These are phyloP conservation scores for Phytophthora foliorum DNA, from an alignment of 352 stramenopile genomes.

Conservation along the genomic window DNA sequence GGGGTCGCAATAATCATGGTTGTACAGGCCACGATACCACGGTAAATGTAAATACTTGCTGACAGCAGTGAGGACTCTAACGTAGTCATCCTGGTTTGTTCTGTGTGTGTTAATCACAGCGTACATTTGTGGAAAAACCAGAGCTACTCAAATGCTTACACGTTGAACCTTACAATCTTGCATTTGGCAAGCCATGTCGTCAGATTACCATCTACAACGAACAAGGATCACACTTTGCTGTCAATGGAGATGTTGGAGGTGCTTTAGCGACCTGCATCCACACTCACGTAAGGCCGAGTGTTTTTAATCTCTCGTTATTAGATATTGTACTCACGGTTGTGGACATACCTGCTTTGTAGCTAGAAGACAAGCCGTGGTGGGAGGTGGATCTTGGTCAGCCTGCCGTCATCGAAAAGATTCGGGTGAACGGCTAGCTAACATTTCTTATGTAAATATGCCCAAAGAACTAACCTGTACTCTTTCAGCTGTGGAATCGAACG, in stretches of 20 bases:
- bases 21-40: conserved; percentile 88
- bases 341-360: conserved; percentile 25
- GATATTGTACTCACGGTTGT: not conserved
- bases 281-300: conserved; percentile 74
- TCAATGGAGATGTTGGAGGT: conserved; percentile 85
- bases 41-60: conserved; percentile 18
- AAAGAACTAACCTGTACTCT: conserved; percentile 55
- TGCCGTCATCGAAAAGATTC: conserved; percentile 81
- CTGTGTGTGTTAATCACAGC: conserved; percentile 33
- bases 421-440: conserved; percentile 37
- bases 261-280: conserved; percentile 82
- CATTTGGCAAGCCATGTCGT: conserved; percentile 70
- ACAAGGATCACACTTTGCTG: conserved; percentile 78
- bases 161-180: conserved; percentile 91
- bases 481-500: conserved; percentile 90
- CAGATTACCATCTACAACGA: conserved; percentile 95
- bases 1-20: conserved; percentile 91
- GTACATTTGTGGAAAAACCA: conserved; percentile 79
- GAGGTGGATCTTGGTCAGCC: conserved; percentile 92
- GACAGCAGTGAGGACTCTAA: not conserved
- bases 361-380: conserved; percentile 95
- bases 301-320: not conserved
- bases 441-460: not conserved
- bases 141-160: conserved; percentile 85
- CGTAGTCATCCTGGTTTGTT: not conserved